Conservation (phyloP, 2,329 filamentous ascomycete species). For the Beauveria brongniartii region DNA sequence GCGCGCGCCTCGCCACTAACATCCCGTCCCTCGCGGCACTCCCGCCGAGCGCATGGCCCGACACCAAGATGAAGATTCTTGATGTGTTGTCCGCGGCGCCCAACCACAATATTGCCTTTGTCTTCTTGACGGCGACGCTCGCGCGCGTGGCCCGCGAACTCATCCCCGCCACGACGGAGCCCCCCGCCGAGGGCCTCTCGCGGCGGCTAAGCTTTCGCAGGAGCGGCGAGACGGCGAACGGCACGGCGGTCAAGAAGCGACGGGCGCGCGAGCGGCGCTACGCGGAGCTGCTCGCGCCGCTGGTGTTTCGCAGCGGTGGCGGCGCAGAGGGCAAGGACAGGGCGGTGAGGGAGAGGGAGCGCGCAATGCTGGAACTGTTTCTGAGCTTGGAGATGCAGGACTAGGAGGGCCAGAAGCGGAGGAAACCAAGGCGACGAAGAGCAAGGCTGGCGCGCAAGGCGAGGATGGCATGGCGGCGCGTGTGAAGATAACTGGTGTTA, state of each 20-base stretch:
- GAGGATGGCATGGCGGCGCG: not conserved
- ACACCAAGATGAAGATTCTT: slow-evolving; percentile 49
- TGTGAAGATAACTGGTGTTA: not conserved
- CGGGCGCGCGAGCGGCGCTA: slow-evolving; percentile 52
- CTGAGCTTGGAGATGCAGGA: slow-evolving; percentile 25
- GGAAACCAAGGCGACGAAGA: not conserved
- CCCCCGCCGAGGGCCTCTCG: slow-evolving; percentile 24
- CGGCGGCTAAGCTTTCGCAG: slow-evolving; percentile 38
- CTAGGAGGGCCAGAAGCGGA: slow-evolving; percentile 18
- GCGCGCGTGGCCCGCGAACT: slow-evolving; percentile 43
- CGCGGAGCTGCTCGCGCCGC: slow-evolving; percentile 55
- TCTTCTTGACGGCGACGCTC: slow-evolving; percentile 76
- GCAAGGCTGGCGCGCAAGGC: not conserved
- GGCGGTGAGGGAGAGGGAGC: slow-evolving; percentile 54
- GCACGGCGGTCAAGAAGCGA: slow-evolving; percentile 31
- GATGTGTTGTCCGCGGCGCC: slow-evolving; percentile 66
- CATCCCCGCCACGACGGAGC: slow-evolving; percentile 28
- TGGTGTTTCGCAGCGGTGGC: slow-evolving; percentile 49
- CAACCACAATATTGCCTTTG: slow-evolving; percentile 80
- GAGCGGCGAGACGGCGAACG: not conserved
- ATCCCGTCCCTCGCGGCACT: slow-evolving; percentile 33
- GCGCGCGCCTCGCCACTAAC: slow-evolving; percentile 58
- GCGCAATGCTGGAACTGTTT: slow-evolving; percentile 63
- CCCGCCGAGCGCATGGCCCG: slow-evolving; percentile 22
- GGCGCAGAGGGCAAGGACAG: slow-evolving; percentile 44